Evolutionary conservation across 2,329 filamentous ascomycete genomes (phyloP), one percentile per base, ranked within the genome.

Genomic region (Trichocomaceae sp.): DNA sequence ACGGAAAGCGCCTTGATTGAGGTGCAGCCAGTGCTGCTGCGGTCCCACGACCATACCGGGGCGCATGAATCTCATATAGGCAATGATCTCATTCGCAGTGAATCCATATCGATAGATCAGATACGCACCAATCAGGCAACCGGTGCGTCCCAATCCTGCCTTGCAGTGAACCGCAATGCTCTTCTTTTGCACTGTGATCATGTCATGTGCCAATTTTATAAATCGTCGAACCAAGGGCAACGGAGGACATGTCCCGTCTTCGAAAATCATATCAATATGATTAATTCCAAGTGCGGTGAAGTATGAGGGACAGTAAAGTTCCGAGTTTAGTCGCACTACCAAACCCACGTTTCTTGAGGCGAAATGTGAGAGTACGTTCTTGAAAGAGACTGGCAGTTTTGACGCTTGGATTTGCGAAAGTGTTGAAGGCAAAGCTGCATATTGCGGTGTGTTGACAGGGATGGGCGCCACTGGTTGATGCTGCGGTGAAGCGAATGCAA

Each of bases 241-340:
- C 1, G 90, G 85, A 20, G 93, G 93, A 70, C 93, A 99, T 3
- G 93, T 99, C 60, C 93, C 93, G 64, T 99, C 93, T 66, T 97
- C 93, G 67, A 99, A 99, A 66, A 99, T 97, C 93, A 99, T 99
- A 75, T 99, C 93, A 41, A 97, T 79, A 69, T 99, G 93, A 65
- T 90, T 86, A 66, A 99, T 97, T 29, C 92, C 92, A 51, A 99
- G 79, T 3, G 91, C 89, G 60, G 92, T 93, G 71, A 99, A 99
- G 76, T 92, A 96, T n/a, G 90, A 91, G 0, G 93, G 88, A 0
- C 89, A 95, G 78, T 99, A 99, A 7, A 99, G 82, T 62, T 91
- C 88, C 0, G 91, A 97, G 77, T 99, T 99, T 60, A 99, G 79
- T 42, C 93, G 86, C 42, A 99, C 93, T 2, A 99, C 92, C 2